These are phyloP conservation scores for Lophiostoma macrostomum DNA, from an alignment of 495 filamentous ascomycete species.

Conservation along the genomic window DNA sequence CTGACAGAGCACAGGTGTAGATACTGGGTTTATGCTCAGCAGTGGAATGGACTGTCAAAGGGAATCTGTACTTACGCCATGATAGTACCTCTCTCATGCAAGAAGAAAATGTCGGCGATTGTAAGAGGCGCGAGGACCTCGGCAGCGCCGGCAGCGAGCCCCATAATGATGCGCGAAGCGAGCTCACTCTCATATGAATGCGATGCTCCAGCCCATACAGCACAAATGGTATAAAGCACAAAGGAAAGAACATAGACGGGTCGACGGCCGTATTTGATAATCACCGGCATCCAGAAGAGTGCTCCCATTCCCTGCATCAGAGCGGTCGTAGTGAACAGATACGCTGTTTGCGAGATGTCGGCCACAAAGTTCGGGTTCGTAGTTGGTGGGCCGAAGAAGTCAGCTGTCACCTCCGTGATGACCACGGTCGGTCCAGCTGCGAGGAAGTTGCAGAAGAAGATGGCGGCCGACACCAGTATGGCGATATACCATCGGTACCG, in stretches of 20 bases:
- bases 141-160: conserved; percentile 51
- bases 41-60: no score
- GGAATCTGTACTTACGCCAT: conserved; percentile 36
- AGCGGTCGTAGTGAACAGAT: conserved; percentile 53
- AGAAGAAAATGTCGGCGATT: conserved; percentile 57
- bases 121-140: conserved; percentile 54
- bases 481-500: no score
- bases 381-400: conserved; percentile 43
- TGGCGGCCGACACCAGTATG: conserved; percentile 40
- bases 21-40: no score
- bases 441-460: conserved; percentile 56
- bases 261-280: conserved; percentile 55
- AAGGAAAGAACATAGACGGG: conserved; percentile 53
- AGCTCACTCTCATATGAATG: conserved; percentile 46
- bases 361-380: conserved; percentile 35
- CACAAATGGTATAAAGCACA: conserved; percentile 44
- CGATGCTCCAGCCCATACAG: conserved; percentile 49
- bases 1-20: no score
- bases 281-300: conserved; percentile 55
- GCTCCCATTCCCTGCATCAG: conserved; percentile 51
- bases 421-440: conserved; percentile 54
- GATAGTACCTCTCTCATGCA: conserved; percentile 55
- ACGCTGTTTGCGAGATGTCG: conserved; percentile 49
- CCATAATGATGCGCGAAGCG: conserved; percentile 49
- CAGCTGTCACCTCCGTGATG: conserved; percentile 47